Conservation (phyloP, 495 filamentous ascomycete species). For the Penicillium pulvis region DNA sequence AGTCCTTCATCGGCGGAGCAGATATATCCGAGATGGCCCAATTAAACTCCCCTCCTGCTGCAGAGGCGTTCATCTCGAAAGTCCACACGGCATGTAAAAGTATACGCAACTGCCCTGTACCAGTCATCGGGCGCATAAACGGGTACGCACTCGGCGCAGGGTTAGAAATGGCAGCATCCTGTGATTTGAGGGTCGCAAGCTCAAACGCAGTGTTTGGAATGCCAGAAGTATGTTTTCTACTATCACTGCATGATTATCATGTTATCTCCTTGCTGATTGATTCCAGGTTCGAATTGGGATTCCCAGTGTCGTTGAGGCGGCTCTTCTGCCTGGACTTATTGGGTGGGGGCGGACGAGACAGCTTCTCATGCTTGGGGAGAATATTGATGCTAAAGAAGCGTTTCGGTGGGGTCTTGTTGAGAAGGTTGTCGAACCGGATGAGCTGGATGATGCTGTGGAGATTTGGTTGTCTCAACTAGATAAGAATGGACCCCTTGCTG, state of each 20-base stretch:
- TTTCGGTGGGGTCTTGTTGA: constrained; percentile 28
- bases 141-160: constrained; percentile 29
- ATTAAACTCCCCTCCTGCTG: constrained; percentile 16
- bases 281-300: constrained; percentile 26
- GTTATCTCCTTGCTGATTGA: neutral
- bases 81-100: constrained; percentile 22
- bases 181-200: constrained; percentile 28
- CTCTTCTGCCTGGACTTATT: constrained; percentile 26
- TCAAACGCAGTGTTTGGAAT: constrained; percentile 28
- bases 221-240: constrained; percentile 22
- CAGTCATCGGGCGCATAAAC: constrained; percentile 27
- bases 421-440: constrained; percentile 24
- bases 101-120: constrained; percentile 23
- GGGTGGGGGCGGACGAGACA: constrained; percentile 29
- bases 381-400: constrained; percentile 25
- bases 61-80: constrained; percentile 21
- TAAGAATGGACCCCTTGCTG: constrained; percentile 26
- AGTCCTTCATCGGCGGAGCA: constrained; percentile 29
- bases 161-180: constrained; percentile 24
- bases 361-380: constrained; percentile 28
- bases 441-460: constrained; percentile 28
- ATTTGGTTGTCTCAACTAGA: constrained; percentile 25
- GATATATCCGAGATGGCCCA: constrained; percentile 25
- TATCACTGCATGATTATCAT: neutral
- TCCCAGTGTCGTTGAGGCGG: constrained; percentile 31